Percentiles rank a stretch among this genome's conserved stretches.
Conservation (phyloP, 2,329 filamentous ascomycete genomes). For the Epichloe typhina region DNA sequence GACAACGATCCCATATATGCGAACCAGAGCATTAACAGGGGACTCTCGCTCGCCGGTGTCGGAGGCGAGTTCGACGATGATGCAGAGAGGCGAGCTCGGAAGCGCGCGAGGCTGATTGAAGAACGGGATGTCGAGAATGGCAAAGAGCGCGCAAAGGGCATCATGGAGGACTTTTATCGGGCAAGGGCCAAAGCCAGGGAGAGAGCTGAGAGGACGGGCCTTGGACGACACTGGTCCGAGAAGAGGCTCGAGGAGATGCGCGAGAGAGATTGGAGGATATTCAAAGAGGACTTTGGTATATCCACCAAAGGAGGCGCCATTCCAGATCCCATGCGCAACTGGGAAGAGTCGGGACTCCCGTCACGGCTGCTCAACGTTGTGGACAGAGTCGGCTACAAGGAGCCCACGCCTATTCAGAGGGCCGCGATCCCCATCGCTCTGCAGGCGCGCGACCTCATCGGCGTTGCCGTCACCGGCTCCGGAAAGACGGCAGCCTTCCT, state of each 20-base stretch:
- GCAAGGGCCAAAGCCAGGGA: slow-evolving; percentile 51
- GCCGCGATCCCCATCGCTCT: slow-evolving; percentile 92
- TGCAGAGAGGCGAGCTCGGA: slow-evolving; percentile 39
- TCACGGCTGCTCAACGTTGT: slow-evolving; percentile 68
- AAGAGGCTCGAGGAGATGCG: slow-evolving; percentile 90
- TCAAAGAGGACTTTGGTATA: slow-evolving; percentile 99
- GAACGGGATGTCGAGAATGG: slow-evolving; percentile 67
- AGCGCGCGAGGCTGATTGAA: slow-evolving; percentile 56
- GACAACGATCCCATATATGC: slow-evolving; percentile 64
- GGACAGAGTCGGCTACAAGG: slow-evolving; percentile 73
- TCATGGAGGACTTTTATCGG: slow-evolving; percentile 71
- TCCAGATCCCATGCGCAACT: slow-evolving; percentile 91
- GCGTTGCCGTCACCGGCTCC: slow-evolving; percentile 93
- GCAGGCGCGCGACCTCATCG: slow-evolving; percentile 89
- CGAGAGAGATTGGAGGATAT: slow-evolving; percentile 96
- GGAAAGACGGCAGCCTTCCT: slow-evolving; percentile 97
- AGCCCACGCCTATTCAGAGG: slow-evolving; percentile 83
- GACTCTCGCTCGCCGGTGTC: slow-evolving; percentile 32
- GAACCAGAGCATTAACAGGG: slow-evolving; percentile 17
- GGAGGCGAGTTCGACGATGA: slow-evolving; percentile 39
- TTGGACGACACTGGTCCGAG: slow-evolving; percentile 92
- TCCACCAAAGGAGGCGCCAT: slow-evolving; percentile 83
- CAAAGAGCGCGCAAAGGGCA: slow-evolving; percentile 58
- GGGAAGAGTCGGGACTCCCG: slow-evolving; percentile 75
- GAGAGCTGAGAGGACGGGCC: slow-evolving; percentile 55